phyloP scores from a whole-genome alignment of 768 basidiomycete species.

The Suillus subluteus region DNA sequence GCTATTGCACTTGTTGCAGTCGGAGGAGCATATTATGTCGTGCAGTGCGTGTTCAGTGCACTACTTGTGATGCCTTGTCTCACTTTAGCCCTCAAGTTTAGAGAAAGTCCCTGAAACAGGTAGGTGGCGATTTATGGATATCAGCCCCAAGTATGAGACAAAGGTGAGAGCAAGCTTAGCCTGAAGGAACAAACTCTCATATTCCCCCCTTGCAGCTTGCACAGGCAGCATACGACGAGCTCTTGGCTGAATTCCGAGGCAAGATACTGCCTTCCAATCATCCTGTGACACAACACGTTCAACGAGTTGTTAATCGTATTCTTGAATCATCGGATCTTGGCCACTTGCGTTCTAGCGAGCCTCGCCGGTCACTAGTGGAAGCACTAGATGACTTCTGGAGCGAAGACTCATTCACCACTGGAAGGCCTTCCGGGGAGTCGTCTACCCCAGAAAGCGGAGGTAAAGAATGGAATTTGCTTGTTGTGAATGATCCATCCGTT shows the following conservation, averaged over 20 bases:
- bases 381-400: slow-evolving; percentile 26
- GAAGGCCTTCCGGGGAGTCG: slow-evolving; percentile 8
- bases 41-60: slow-evolving; percentile 27
- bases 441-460: slow-evolving; percentile 23
- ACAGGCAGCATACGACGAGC: slow-evolving; percentile 42
- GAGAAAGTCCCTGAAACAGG: slow-evolving; percentile 89
- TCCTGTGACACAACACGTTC: slow-evolving; percentile 67
- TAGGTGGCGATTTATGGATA: slow-evolving; percentile 87
- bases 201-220: slow-evolving; percentile 41
- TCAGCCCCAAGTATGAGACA: slow-evolving; percentile 59
- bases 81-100: slow-evolving; percentile 48
- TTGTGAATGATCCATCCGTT: slow-evolving; percentile 70
- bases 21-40: slow-evolving; percentile 31
- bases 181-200: slow-evolving; percentile 19
- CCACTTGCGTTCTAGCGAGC: slow-evolving; percentile 37
- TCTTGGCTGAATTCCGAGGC: slow-evolving; percentile 53
- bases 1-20: slow-evolving; percentile 21
- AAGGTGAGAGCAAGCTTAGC: slow-evolving; percentile 37
- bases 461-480: slow-evolving; percentile 69
- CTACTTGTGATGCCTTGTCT: neutral
- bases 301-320: slow-evolving; percentile 66
- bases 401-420: slow-evolving; percentile 23
- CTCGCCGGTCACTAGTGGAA: slow-evolving; percentile 8
- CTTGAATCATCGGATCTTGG: slow-evolving; percentile 77
- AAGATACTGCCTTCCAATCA: slow-evolving; percentile 69